Percentiles rank a stretch among this genome's conserved stretches.
These are phyloP conservation scores for Mollisiaceae sp. DNA, from an alignment of 2,329 filamentous ascomycete species.

Conservation along the genomic window DNA sequence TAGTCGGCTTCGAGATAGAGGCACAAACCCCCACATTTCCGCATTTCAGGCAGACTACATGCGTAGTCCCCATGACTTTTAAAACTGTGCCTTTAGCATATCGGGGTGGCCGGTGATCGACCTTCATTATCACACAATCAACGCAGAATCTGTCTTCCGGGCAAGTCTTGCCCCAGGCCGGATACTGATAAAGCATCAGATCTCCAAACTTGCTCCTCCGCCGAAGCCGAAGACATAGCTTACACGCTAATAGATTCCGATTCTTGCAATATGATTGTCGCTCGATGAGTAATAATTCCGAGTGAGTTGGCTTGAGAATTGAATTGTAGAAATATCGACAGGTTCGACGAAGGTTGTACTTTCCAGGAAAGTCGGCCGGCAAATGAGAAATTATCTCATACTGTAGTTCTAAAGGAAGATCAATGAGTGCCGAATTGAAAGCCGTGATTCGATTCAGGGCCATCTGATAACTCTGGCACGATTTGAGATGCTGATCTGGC, in stretches of 20 bases:
- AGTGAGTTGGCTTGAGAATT: not conserved
- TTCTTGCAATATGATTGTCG: conserved; percentile 1
- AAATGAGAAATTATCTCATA: conserved; percentile 9
- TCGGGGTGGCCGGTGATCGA: not conserved
- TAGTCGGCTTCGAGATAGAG: not conserved
- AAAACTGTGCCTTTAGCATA: not conserved
- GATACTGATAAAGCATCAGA: conserved; percentile 1
- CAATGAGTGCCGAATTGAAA: conserved; percentile 7
- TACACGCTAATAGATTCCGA: not conserved
- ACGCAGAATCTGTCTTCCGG: conserved; percentile 2
- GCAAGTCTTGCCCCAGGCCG: conserved; percentile 1
- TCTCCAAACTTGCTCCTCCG: conserved; percentile 4
- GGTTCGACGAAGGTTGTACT: not conserved
- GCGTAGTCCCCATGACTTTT: not conserved
- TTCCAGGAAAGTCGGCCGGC: conserved; percentile 2
- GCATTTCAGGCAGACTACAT: not conserved
- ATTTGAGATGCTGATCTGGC: not conserved
- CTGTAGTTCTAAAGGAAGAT: conserved; percentile 2
- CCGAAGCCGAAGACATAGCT: conserved; percentile 6
- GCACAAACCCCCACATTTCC: not conserved
- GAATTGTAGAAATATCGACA: not conserved
- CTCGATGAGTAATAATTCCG: not conserved
- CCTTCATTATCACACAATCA: not conserved
- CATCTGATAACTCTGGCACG: conserved; percentile 4
- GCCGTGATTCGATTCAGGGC: not conserved